Evolutionary conservation across 2,329 filamentous ascomycete species (phyloP).

Genomic region (Hypoxylon rubiginosum): DNA sequence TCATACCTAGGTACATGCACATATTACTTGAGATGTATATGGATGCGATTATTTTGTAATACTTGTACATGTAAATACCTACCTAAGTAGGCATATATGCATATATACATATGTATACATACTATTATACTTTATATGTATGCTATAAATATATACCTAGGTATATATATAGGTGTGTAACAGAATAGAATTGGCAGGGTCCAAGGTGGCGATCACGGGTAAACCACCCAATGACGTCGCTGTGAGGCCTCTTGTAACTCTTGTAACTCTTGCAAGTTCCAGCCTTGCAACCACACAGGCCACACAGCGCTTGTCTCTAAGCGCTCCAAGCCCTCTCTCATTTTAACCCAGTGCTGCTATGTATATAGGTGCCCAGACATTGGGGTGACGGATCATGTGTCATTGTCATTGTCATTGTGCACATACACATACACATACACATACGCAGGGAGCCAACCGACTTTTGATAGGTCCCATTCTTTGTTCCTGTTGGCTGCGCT

Average conservation of each 20-base stretch:
- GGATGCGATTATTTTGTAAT: not conserved
- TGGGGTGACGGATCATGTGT: slow-evolving; percentile 24
- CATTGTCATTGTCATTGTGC: slow-evolving; percentile 10
- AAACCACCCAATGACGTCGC: slow-evolving; percentile 49
- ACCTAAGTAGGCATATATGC: not conserved
- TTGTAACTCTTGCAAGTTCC: slow-evolving; percentile 26
- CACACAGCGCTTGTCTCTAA: slow-evolving; percentile 42
- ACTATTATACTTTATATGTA: not conserved
- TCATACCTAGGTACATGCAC: too few species aligned
- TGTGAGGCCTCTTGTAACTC: slow-evolving; percentile 49
- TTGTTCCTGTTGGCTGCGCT: slow-evolving; percentile 29
- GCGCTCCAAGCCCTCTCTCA: slow-evolving; percentile 37
- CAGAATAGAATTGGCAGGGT: slow-evolving; percentile 23
- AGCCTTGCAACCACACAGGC: slow-evolving; percentile 43
- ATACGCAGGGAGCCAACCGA: slow-evolving; percentile 17
- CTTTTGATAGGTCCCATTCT: slow-evolving; percentile 17
- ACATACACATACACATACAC: too few species aligned
- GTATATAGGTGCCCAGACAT: not conserved
- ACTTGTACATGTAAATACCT: not conserved
- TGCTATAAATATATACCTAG: slow-evolving; percentile 1
- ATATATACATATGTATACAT: not conserved
- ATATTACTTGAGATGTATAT: too few species aligned
- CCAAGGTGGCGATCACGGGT: slow-evolving; percentile 38
- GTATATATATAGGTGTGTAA: slow-evolving; percentile 2
- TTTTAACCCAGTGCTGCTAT: slow-evolving; percentile 12